Percentiles rank a stretch among this genome's conserved stretches.
phyloP scores from a whole-genome alignment of 75 land plant species.

The Pinus tabuliformis region DNA sequence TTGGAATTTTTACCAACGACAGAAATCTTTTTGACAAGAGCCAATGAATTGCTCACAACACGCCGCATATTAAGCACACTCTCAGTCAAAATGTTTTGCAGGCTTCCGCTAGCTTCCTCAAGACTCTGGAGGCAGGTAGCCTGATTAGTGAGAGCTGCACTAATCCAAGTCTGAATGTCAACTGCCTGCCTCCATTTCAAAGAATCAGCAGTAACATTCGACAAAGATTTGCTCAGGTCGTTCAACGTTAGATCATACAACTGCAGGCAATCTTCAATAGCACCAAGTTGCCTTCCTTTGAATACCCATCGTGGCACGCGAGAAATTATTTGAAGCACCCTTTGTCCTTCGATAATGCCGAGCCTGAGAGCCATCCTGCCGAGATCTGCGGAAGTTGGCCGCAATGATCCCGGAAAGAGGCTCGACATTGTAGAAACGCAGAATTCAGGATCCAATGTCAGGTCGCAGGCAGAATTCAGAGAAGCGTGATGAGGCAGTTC shows the following conservation, averaged over 20 bases:
- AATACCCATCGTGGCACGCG: not conserved
- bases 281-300: slow-evolving; percentile 8
- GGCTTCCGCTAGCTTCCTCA: slow-evolving; percentile 8
- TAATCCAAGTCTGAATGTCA: slow-evolving; percentile 14
- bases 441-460: not conserved
- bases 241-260: slow-evolving; percentile 34
- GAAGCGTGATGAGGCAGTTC: not conserved
- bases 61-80: slow-evolving; percentile 9
- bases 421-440: not conserved
- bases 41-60: slow-evolving; percentile 29
- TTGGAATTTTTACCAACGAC: not conserved
- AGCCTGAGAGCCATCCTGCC: not conserved
- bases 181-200: slow-evolving; percentile 3
- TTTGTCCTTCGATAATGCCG: not conserved
- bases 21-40: slow-evolving; percentile 13
- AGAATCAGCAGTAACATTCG: slow-evolving; percentile 17
- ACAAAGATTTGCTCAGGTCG: slow-evolving; percentile 13
- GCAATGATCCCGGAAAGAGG: not conserved
- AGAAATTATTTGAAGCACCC: not conserved
- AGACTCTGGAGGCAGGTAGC: slow-evolving; percentile 72
- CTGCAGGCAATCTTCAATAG: slow-evolving; percentile 57
- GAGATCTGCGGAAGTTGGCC: not conserved
- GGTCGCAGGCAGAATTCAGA: not conserved
- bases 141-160: slow-evolving; percentile 65
- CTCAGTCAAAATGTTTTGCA: slow-evolving; percentile 7